Percentiles rank a stretch among this genome's conserved stretches.
Conservation (phyloP, 257 asterid species). For the Fraxinus quadrangulata region DNA sequence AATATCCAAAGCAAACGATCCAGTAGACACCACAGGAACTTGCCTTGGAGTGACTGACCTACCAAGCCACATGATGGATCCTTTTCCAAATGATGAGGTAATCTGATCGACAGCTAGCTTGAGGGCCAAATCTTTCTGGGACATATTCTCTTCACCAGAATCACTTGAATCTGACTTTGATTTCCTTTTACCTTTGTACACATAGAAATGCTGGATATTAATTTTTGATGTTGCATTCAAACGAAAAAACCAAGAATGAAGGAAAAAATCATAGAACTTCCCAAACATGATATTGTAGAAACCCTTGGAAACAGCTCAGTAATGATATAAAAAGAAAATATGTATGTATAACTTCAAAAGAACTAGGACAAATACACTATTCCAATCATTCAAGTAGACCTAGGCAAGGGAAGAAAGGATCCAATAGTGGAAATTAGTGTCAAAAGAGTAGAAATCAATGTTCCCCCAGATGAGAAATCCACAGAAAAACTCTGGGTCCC, state of each 20-base stretch:
- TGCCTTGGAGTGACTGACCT: slow-evolving; percentile 55
- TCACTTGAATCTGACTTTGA: slow-evolving; percentile 71
- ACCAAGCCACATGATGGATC: slow-evolving; percentile 98
- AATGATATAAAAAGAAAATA: background rate
- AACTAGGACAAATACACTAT: slow-evolving; percentile 19
- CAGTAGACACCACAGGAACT: slow-evolving; percentile 88
- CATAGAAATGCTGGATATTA: slow-evolving; percentile 1
- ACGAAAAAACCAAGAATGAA: slow-evolving; percentile 8
- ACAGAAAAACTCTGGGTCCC: background rate
- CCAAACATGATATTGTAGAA: background rate
- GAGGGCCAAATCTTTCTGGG: slow-evolving; percentile 92
- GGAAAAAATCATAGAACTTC: background rate
- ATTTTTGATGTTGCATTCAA: background rate
- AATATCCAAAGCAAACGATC: slow-evolving; percentile 79
- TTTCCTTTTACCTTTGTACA: slow-evolving; percentile 61
- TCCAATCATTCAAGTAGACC: slow-evolving; percentile 18
- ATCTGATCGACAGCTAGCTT: slow-evolving; percentile 88
- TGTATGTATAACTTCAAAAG: slow-evolving; percentile 5
- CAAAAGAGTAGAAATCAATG: background rate
- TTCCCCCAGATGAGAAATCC: background rate
- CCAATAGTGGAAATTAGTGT: background rate
- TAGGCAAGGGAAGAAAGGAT: background rate
- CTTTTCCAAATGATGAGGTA: slow-evolving; percentile 79
- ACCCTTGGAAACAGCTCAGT: background rate
- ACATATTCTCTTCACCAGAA: slow-evolving; percentile 82